Evolutionary conservation across 441 rosid species (phyloP), one percentile per base, ranked within the genome.

Genomic region (Eutrema salsugineum): DNA sequence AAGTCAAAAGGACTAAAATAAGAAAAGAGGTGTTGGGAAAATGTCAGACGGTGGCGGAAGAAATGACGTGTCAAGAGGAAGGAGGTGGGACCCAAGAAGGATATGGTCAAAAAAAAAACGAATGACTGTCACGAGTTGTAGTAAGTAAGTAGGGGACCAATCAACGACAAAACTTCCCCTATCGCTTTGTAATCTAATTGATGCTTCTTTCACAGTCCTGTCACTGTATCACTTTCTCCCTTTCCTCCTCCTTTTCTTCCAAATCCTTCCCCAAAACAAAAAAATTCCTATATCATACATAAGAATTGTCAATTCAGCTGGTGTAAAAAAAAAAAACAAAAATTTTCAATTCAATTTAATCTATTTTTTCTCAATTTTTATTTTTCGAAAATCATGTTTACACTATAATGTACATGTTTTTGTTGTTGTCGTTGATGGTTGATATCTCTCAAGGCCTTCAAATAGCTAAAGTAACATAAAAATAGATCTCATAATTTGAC

Each of bases 51-150:
- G 70, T 71, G 64, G 70, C 65, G 65, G 8, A 58, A 48, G 67
- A 73, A 73, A 72, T 57, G 60, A 66, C 77, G 72, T 73, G 77
- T 73, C 66, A 66, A 65, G 70, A 56, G 40, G 49, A 27, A 44
- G 28, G 46, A 51, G n/a, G 48, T 63, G 19, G 76, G 76, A 15
- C 63, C 70, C 47, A 42, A 54, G 3, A 54, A 32, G 36, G 68
- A 53, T 20, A 30, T 49, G 72, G 72, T 71, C 30, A 62, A 61
- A 30, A 62, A 61, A 30, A 40, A 70, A 61, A 71, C 68, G 46
- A 73, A 39, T 49, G 47, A 73, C 72, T 32, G 68, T 73, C 60
- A 73, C 71, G 70, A 72, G 77, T 49, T 22, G 57, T n/a, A 57
- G 17, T 11, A 28, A 27, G 46, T 22, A 11, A 42, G 57, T 51